A percentile compares a stretch with the other conserved stretches of the same genome.
Evolutionary conservation across 2,329 filamentous ascomycete genomes (phyloP).

Genomic region (Penicillium sp.): DNA sequence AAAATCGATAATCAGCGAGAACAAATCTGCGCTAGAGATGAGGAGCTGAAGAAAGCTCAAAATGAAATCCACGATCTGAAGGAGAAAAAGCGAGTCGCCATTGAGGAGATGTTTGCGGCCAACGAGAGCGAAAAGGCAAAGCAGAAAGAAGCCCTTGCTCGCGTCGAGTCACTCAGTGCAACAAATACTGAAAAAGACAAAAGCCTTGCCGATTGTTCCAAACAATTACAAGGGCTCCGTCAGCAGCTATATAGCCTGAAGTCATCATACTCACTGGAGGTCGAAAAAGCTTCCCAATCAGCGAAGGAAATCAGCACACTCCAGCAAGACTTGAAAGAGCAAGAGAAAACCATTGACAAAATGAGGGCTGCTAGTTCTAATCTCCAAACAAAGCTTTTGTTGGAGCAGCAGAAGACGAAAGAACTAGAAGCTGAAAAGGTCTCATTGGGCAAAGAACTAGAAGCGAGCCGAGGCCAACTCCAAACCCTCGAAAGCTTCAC

Average conservation of each 20-base stretch:
- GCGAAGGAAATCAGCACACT: slow-evolving; percentile 12
- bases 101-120: neutral
- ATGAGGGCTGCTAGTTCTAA: slow-evolving; percentile 13
- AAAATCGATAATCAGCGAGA: neutral
- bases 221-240: neutral
- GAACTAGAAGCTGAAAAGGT: slow-evolving; percentile 7
- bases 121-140: neutral
- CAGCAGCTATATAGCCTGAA: neutral
- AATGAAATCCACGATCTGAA: neutral
- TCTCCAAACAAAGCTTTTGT: slow-evolving; percentile 4
- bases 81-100: slow-evolving; percentile 1
- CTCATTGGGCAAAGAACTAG: slow-evolving; percentile 3
- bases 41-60: slow-evolving; percentile 1
- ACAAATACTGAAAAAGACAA: neutral
- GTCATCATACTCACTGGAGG: neutral
- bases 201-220: neutral
- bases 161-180: neutral
- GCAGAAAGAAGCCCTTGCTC: neutral
- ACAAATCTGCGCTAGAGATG: neutral
- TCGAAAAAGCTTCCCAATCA: slow-evolving; percentile 6
- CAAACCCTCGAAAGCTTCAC: slow-evolving; percentile 7
- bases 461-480: slow-evolving; percentile 1
- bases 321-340: slow-evolving; percentile 8
- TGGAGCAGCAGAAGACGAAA: slow-evolving; percentile 8
- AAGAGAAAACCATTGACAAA: slow-evolving; percentile 12